Conservation (phyloP, 306 rosid species). For the barrel medic (Medicago truncatula) region DNA sequence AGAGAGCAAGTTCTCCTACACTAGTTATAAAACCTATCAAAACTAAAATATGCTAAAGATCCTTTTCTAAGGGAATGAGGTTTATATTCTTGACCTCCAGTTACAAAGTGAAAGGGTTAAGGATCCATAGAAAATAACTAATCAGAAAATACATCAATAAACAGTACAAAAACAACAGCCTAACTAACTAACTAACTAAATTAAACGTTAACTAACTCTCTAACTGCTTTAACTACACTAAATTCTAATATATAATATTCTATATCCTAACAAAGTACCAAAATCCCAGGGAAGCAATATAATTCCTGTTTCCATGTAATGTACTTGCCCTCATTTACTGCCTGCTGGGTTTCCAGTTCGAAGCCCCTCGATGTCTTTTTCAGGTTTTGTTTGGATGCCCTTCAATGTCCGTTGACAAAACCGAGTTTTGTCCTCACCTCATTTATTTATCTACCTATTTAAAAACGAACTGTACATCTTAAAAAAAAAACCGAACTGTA, state of each 20-base stretch:
- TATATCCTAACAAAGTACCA: background rate
- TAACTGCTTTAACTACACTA: no score
- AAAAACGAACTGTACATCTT: background rate
- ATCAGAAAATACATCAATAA: background rate
- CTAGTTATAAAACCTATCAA: background rate
- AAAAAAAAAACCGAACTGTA: no score
- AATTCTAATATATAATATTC: no score
- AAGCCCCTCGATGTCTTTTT: background rate
- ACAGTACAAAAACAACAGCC: no score
- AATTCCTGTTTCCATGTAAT: constrained; percentile 15
- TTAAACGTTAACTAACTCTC: no score
- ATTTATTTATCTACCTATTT: background rate
- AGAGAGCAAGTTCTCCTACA: background rate
- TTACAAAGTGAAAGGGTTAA: background rate
- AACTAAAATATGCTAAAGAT: background rate
- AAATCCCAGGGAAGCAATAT: background rate
- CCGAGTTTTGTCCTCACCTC: background rate
- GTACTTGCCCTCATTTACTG: background rate
- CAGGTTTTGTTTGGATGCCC: background rate
- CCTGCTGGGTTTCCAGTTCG: background rate
- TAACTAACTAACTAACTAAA: background rate
- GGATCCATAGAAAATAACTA: background rate
- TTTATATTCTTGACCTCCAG: no score
- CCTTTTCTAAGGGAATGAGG: background rate
- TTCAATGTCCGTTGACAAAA: background rate